Percentiles rank a stretch among this genome's conserved stretches.
Conservation (phyloP, 257 asterid genomes). For the Fraxinus americana region DNA sequence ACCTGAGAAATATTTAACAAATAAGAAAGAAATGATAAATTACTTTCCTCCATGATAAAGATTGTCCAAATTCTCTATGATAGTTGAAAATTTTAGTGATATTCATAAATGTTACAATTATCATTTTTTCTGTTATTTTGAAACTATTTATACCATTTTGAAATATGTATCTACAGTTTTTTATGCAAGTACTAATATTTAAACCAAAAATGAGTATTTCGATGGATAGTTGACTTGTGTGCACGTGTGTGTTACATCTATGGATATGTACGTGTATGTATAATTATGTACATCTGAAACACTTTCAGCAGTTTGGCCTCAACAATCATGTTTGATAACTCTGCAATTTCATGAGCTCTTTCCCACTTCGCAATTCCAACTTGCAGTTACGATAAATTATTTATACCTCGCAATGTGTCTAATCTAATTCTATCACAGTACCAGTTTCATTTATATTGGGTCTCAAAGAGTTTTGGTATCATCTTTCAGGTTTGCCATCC, state of each 20-base stretch:
- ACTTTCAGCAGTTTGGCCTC: neutral
- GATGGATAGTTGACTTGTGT: neutral
- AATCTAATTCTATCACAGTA: neutral
- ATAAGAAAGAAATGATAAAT: neutral
- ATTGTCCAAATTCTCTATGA: neutral
- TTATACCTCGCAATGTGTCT: neutral
- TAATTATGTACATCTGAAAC: neutral
- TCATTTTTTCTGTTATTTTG: neutral
- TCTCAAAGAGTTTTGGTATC: conserved; percentile 25
- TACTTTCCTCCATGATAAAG: neutral
- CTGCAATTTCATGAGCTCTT: neutral
- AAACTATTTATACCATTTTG: neutral
- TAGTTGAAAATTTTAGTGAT: neutral
- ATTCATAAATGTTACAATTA: neutral
- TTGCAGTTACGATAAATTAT: neutral
- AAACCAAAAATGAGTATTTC: neutral
- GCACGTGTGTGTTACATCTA: neutral
- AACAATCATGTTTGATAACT: neutral
- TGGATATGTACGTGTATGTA: neutral
- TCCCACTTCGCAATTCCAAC: neutral
- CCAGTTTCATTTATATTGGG: conserved; percentile 7
- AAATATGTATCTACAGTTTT: neutral
- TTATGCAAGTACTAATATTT: neutral
- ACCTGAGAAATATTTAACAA: too few relatives aligned
- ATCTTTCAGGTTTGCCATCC: conserved; percentile 83